phyloP scores from a whole-genome alignment of 495 filamentous ascomycete genomes.

The Penicillium arizonense region DNA sequence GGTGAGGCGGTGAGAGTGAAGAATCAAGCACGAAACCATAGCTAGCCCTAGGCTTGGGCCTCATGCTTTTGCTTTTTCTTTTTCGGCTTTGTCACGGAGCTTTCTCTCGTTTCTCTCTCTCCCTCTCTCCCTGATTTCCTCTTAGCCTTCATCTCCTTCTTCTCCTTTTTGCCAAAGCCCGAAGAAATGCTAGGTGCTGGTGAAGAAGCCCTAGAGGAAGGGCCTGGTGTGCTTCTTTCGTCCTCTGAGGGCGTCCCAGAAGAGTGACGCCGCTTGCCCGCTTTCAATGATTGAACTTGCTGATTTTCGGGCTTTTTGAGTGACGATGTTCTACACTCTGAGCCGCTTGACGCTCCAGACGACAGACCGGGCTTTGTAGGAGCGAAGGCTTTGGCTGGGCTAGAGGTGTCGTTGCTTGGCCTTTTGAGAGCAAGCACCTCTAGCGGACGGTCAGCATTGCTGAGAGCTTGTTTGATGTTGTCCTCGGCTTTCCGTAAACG shows the following conservation, averaged over 20 bases:
- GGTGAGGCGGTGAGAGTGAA: too few species aligned
- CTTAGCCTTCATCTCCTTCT: background rate
- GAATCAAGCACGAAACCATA: too few species aligned
- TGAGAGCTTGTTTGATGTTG: background rate
- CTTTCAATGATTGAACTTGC: constrained; percentile 1
- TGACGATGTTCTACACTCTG: background rate
- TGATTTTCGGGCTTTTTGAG: background rate
- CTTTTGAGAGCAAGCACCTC: too few species aligned
- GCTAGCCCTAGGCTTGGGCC: too few species aligned
- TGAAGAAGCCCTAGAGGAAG: background rate
- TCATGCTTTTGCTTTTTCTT: background rate
- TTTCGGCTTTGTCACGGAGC: background rate
- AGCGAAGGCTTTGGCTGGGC: too few species aligned
- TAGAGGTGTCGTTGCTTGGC: too few species aligned
- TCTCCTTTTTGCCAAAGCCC: background rate
- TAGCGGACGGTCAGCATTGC: too few species aligned
- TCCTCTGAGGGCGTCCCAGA: background rate
- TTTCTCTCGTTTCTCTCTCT: background rate
- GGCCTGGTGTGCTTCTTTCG: background rate
- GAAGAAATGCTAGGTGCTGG: background rate
- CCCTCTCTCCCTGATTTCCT: background rate
- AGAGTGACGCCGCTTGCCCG: background rate
- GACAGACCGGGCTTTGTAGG: too few species aligned
- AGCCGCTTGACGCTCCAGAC: background rate
- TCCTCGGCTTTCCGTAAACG: constrained; percentile 1